Conservation (phyloP, 2,329 filamentous ascomycete species). For the Trichoderma sp. region DNA sequence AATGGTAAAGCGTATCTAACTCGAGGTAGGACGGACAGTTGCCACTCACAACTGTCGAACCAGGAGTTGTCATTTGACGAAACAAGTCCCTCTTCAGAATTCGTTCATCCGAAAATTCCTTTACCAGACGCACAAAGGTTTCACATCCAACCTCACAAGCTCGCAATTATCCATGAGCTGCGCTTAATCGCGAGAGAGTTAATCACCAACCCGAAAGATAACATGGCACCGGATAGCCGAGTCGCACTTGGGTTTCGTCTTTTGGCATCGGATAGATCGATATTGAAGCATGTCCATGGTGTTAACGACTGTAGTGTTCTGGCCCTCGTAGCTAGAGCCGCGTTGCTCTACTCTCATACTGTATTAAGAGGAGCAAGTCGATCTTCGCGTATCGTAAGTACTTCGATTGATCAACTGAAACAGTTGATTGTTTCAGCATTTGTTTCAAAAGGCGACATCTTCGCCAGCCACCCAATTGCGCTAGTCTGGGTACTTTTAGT, state of each 20-base stretch:
- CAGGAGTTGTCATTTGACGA: background rate
- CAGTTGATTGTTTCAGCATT: background rate
- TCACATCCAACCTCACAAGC: background rate
- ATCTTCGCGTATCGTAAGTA: background rate
- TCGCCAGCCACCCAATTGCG: background rate
- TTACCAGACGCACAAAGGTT: background rate
- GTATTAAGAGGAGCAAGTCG: background rate
- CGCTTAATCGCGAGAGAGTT: background rate
- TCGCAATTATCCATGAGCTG: background rate
- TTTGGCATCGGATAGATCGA: background rate
- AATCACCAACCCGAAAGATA: background rate
- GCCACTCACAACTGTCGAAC: conserved; percentile 1
- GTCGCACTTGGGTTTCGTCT: background rate
- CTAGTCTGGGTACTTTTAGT: background rate
- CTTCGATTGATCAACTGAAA: background rate
- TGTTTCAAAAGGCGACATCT: background rate
- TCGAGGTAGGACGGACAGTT: background rate
- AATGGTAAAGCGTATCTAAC: background rate
- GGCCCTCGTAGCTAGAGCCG: background rate
- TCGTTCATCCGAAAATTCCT: background rate
- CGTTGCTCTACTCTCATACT: background rate
- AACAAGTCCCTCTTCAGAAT: background rate
- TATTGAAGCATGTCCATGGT: background rate
- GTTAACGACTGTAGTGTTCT: background rate
- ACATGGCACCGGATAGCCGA: background rate